phyloP scores from a whole-genome alignment of 768 basidiomycete species.

The Zangia roseola region DNA sequence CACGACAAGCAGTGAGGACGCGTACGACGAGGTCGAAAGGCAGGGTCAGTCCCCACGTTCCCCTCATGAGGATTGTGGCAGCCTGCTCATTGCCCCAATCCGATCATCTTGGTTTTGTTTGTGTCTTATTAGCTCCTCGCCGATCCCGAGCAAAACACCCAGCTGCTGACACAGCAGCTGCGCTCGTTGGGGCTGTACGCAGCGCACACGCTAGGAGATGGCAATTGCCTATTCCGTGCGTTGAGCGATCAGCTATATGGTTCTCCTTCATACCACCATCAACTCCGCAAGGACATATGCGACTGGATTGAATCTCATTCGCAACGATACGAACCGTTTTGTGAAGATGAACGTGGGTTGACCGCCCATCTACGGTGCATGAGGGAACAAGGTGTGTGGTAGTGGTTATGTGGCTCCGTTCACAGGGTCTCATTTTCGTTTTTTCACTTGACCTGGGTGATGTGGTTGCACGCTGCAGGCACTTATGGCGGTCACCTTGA shows the following conservation, averaged over 20 bases:
- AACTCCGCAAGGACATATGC: slow-evolving; percentile 74
- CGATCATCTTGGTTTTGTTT: slow-evolving; percentile 10
- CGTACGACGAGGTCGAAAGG: slow-evolving; percentile 61
- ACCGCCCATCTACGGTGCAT: slow-evolving; percentile 73
- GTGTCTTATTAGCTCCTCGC: slow-evolving; percentile 38
- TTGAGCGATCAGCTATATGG: slow-evolving; percentile 87
- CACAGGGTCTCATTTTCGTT: slow-evolving; percentile 7
- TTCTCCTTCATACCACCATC: slow-evolving; percentile 62
- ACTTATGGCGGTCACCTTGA: slow-evolving; percentile 95
- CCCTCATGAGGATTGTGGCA: slow-evolving; percentile 14
- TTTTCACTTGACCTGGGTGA: slow-evolving; percentile 1
- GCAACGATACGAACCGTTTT: slow-evolving; percentile 80
- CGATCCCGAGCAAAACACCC: slow-evolving; percentile 63
- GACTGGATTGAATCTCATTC: slow-evolving; percentile 74
- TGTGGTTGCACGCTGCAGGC: slow-evolving; percentile 39
- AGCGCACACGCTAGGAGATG: slow-evolving; percentile 84
- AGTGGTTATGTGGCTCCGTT: slow-evolving; percentile 1
- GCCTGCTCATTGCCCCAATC: slow-evolving; percentile 16
- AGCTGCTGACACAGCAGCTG: slow-evolving; percentile 70
- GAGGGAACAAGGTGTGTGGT: slow-evolving; percentile 65
- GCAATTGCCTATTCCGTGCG: slow-evolving; percentile 92
- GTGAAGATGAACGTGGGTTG: slow-evolving; percentile 80
- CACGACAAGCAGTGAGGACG: slow-evolving; percentile 45
- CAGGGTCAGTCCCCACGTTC: slow-evolving; percentile 44
- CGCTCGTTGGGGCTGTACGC: slow-evolving; percentile 80